phyloP scores from a whole-genome alignment of 768 basidiomycete genomes.

The Chalciporus piperatus region DNA sequence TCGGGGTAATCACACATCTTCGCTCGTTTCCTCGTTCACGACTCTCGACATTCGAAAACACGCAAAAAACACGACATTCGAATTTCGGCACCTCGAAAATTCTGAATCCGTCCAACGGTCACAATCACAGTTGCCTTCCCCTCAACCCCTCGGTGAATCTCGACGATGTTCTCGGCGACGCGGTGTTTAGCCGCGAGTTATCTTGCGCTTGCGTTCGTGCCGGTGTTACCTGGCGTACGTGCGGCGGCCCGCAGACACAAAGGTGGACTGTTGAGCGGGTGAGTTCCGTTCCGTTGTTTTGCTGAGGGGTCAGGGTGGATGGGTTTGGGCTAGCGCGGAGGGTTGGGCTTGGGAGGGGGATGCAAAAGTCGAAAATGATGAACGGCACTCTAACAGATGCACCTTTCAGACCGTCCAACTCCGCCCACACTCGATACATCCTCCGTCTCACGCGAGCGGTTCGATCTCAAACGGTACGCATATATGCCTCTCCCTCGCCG shows the following conservation, averaged over 20 bases:
- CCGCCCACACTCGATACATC: slow-evolving; percentile 82
- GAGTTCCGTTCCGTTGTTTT: slow-evolving; percentile 23
- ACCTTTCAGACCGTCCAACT: slow-evolving; percentile 43
- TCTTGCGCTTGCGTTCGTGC: slow-evolving; percentile 15
- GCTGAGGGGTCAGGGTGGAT: no score
- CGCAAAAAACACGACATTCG: no score
- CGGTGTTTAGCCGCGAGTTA: slow-evolving; percentile 18
- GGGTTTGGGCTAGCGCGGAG: no score
- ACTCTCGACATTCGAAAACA: not conserved
- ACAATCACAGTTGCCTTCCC: no score
- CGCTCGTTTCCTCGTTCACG: slow-evolving; percentile 1
- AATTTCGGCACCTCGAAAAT: not conserved
- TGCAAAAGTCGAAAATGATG: no score
- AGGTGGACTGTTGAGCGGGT: slow-evolving; percentile 74
- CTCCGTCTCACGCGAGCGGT: slow-evolving; percentile 81
- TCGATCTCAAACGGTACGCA: slow-evolving; percentile 75
- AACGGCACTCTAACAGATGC: no score
- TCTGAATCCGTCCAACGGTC: no score
- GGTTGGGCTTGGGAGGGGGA: no score
- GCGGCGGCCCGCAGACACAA: slow-evolving; percentile 42
- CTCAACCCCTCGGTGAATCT: no score
- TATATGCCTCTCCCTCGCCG: not conserved
- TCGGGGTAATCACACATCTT: not conserved
- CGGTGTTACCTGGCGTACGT: slow-evolving; percentile 24
- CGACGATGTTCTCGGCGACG: slow-evolving; percentile 8